Conservation (phyloP, 192 early-diverging fungal species). For the Rhizophlyctis rosea region DNA sequence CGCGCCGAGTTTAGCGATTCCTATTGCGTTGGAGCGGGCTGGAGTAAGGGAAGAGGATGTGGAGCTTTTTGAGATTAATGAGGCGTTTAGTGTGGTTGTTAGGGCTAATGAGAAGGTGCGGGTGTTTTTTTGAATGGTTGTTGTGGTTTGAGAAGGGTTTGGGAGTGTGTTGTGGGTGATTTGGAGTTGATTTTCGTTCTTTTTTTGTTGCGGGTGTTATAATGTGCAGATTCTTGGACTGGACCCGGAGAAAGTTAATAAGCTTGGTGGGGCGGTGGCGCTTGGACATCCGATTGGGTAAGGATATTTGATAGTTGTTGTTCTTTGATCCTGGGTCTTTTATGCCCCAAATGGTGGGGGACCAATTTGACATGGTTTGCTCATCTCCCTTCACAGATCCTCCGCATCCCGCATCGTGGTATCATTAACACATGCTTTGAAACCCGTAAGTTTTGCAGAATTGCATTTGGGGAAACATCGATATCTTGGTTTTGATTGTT, state of each 20-base stretch:
- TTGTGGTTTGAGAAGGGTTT: not conserved
- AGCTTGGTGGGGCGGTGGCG: constrained; percentile 90
- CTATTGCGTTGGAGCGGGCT: constrained; percentile 87
- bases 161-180: constrained; percentile 31
- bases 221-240: constrained; percentile 82
- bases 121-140: not conserved
- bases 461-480: too few species aligned
- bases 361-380: too few species aligned
- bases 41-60: constrained; percentile 80
- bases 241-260: constrained; percentile 77
- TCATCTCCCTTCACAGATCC: too few species aligned
- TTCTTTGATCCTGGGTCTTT: too few species aligned
- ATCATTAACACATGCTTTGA: constrained; percentile 73
- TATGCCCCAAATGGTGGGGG: too few species aligned
- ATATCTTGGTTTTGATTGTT: too few species aligned
- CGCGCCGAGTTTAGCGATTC: constrained; percentile 88
- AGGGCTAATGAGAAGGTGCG: constrained; percentile 77
- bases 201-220: constrained; percentile 22
- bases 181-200: not conserved
- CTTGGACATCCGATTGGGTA: constrained; percentile 96
- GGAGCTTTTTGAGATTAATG: constrained; percentile 93
- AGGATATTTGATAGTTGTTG: too few species aligned
- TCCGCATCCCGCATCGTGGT: constrained; percentile 88
- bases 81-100: constrained; percentile 93
- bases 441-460: constrained; percentile 13